Evolutionary conservation across 306 rosid species (phyloP), one percentile per base, ranked within the genome.

Genomic region (Potentilla sterilis): DNA sequence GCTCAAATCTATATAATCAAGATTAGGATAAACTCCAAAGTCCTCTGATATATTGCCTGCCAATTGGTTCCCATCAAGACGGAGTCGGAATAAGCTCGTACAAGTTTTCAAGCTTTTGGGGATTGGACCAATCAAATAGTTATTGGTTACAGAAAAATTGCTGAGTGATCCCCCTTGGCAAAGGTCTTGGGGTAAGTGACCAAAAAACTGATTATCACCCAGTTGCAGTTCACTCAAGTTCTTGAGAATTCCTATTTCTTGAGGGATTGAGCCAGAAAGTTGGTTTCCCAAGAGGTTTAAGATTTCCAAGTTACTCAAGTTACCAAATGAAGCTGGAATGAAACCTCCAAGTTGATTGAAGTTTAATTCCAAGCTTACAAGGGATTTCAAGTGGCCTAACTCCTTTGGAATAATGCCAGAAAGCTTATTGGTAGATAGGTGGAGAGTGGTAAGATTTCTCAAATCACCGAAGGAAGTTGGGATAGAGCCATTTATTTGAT

Each of bases 251-350:
- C 35, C 9, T 41, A 67, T 67, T 55, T 55, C 14, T 21, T 55
- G 14, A 8, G 62, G 62, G 12, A 55, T 55, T 21, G 62, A 21
- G 5, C 89, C 84, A 35, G 81, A 67, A 24, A 85, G 76, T 46
- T 77, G 75, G 80, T 85, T 85, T 4, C 8, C 28, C 0, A 10
- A 42, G 22, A 65, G 48, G 47, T 11, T 34, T 58, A 65, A 65
- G 22, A 7, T 18, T 18, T 37, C 28, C 11, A 38, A 9, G 47
- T 38, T 65, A 3, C 71, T 75, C 71, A 75, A 35, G 9, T 63
- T 24, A n/a, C 78, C 78, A 11, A 75, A 18, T 19, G 70, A 65
- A 16, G 47, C 4, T 24, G 70, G 70, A 38, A 79, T 11, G 0
- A 74, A 24, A 35, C 82, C 74, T 16, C 21, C 28, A 8, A 72